Conservation (phyloP, 2,329 filamentous ascomycete species). For the Xylariaceae sp. region DNA sequence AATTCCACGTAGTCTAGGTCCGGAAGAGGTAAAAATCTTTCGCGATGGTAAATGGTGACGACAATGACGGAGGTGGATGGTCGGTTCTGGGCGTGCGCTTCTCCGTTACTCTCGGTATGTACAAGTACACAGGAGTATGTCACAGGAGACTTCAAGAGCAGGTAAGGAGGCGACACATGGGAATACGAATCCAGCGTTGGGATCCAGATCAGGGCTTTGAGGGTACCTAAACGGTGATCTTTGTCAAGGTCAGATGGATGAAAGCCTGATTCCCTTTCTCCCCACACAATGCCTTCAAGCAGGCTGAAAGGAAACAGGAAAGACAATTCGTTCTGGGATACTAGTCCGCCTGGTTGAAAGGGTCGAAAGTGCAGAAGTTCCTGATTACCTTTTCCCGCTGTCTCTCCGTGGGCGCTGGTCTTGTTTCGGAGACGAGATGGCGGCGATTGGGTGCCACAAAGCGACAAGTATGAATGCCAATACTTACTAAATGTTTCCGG, state of each 20-base stretch:
- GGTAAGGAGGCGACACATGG: background rate
- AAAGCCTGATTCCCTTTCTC: slow-evolving; percentile 6
- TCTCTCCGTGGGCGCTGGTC: background rate
- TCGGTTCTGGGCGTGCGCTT: background rate
- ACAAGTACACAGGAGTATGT: background rate
- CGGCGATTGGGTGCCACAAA: slow-evolving; percentile 1
- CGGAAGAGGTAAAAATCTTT: background rate
- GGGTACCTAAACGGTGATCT: background rate
- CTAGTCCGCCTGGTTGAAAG: background rate
- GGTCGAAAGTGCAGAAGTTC: background rate
- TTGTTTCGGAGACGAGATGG: background rate
- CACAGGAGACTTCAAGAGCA: background rate
- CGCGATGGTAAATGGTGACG: background rate
- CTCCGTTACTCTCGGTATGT: background rate
- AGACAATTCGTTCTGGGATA: background rate
- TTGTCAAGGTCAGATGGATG: slow-evolving; percentile 6
- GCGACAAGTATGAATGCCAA: slow-evolving; percentile 1
- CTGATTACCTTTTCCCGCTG: background rate
- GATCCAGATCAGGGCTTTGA: slow-evolving; percentile 1
- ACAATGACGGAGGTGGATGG: background rate
- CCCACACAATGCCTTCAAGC: background rate
- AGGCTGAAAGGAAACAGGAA: background rate
- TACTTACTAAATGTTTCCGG: background rate
- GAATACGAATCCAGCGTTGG: slow-evolving; percentile 4
- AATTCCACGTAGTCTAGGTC: background rate